Evolutionary conservation across 2,329 filamentous ascomycete species (phyloP).

Genomic region (Arthrobotrys iridis): DNA sequence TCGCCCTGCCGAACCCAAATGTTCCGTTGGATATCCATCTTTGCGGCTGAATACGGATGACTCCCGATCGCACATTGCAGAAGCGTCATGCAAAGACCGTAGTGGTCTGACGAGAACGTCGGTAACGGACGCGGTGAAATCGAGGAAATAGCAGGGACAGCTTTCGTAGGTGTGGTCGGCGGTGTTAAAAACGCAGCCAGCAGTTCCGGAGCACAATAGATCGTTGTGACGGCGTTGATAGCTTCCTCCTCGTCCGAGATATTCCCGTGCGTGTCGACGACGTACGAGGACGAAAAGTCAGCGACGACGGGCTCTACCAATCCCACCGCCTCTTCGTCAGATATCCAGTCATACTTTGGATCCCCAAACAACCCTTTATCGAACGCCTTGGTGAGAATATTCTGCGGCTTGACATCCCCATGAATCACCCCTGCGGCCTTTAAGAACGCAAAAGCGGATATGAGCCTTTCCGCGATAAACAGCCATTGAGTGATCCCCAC

Average conservation of each 20-base stretch:
- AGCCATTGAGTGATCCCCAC: conserved; percentile 56
- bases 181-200: conserved; percentile 54
- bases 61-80: conserved; percentile 56
- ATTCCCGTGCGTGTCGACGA: conserved; percentile 14
- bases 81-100: conserved; percentile 56
- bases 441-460: conserved; percentile 53
- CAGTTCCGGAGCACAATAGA: conserved; percentile 57
- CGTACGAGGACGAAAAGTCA: conserved; percentile 57
- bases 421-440: conserved; percentile 56
- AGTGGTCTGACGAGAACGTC: conserved; percentile 56
- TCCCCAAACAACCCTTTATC: neutral
- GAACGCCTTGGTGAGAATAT: conserved; percentile 55
- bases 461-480: conserved; percentile 54
- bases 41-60: conserved; percentile 57
- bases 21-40: conserved; percentile 53
- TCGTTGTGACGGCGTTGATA: conserved; percentile 56
- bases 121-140: conserved; percentile 55
- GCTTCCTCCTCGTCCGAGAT: conserved; percentile 54
- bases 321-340: neutral
- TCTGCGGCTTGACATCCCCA: conserved; percentile 57
- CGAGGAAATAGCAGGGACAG: neutral
- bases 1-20: conserved; percentile 57
- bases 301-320: conserved; percentile 55
- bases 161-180: conserved; percentile 48
- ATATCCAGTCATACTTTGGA: conserved; percentile 7